Conservation (phyloP, 2,329 filamentous ascomycete species). For the Acrocalymma vagum region DNA sequence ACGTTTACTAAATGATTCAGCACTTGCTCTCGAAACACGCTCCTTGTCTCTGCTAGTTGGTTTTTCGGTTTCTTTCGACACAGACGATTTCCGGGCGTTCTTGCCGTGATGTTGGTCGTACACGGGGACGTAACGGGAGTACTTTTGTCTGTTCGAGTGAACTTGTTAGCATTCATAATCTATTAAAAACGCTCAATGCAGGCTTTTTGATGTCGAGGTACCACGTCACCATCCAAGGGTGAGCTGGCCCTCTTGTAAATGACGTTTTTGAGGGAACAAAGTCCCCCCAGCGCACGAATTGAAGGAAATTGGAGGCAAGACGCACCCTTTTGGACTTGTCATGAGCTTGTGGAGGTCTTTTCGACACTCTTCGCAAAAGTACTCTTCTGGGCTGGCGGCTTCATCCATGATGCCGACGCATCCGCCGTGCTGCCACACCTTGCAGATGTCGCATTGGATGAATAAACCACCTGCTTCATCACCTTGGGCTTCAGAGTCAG, state of each 20-base stretch:
- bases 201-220: too few species aligned
- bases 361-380: constrained; percentile 95
- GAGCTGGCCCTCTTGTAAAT: too few species aligned
- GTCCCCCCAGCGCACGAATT: constrained; percentile 16
- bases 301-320: constrained; percentile 22
- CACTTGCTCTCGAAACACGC: constrained; percentile 62
- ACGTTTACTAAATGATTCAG: constrained; percentile 75
- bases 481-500: constrained; percentile 57
- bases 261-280: not conserved
- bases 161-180: constrained; percentile 4
- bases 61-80: constrained; percentile 68
- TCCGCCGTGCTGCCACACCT: constrained; percentile 98
- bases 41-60: constrained; percentile 64
- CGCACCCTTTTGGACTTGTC: constrained; percentile 85
- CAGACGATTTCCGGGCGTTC: constrained; percentile 67
- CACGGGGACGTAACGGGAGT: constrained; percentile 70
- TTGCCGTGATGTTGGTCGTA: constrained; percentile 60
- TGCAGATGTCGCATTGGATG: constrained; percentile 96
- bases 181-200: too few species aligned
- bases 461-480: constrained; percentile 95
- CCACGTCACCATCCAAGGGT: too few species aligned
- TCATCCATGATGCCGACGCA: constrained; percentile 98
- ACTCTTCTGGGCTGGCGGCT: constrained; percentile 91
- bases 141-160: constrained; percentile 61
- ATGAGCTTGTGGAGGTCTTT: constrained; percentile 90